These are phyloP conservation scores for Quercus glauca DNA, from an alignment of 306 rosid genomes.

Conservation along the genomic window DNA sequence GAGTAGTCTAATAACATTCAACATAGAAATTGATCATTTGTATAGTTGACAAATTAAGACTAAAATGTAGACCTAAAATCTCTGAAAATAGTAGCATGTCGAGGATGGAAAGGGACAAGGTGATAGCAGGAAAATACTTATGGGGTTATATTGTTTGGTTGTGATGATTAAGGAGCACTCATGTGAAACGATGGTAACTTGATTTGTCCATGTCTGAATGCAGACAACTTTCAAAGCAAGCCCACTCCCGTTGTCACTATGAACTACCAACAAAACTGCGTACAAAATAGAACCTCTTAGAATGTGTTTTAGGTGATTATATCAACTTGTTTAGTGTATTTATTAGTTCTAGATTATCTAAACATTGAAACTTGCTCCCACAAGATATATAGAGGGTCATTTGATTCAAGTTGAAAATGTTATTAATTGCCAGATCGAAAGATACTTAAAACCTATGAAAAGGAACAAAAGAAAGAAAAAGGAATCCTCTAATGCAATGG, in stretches of 20 bases:
- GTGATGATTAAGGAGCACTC: constrained; percentile 10
- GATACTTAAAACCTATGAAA: background rate
- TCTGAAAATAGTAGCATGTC: background rate
- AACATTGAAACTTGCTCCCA: too few relatives aligned
- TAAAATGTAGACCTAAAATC: background rate
- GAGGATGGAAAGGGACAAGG: constrained; percentile 5
- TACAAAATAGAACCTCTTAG: background rate
- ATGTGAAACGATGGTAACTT: constrained; percentile 11
- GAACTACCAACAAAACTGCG: background rate
- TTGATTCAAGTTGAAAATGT: too few relatives aligned
- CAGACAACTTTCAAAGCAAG: constrained; percentile 3
- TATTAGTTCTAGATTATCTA: too few relatives aligned
- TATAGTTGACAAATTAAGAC: too few relatives aligned
- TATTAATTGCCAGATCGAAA: background rate
- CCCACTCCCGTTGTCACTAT: background rate
- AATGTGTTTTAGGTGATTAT: background rate
- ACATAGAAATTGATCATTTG: too few relatives aligned
- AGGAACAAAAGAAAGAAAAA: too few relatives aligned
- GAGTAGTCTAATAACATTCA: too few relatives aligned
- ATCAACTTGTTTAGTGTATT: too few relatives aligned
- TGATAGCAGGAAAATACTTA: background rate
- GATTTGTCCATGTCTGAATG: constrained; percentile 1
- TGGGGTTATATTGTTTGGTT: constrained; percentile 12
- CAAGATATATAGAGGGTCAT: too few relatives aligned
- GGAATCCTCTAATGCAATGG: too few relatives aligned